Base-by-base conservation (phyloP, 495 filamentous ascomycete species). In the Penicillium cosmopolitanum region DNA sequence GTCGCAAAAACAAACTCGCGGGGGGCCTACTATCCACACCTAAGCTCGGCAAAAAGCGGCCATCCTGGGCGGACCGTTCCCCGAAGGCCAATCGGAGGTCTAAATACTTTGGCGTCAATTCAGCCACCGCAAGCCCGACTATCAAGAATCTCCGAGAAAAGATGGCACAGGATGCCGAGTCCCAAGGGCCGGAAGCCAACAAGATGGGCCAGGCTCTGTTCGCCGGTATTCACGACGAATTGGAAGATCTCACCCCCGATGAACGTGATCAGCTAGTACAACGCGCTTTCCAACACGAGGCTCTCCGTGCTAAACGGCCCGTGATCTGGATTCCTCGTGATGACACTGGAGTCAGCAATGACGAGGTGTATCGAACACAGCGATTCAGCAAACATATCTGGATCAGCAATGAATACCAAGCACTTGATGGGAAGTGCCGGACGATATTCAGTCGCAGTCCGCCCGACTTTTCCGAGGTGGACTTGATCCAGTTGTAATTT, bases 321-420 rank as follows among this genome's bases (percentile, higher is more conserved):
- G 90, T 90, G 11, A 85, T 98, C 47, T 98, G 95, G 95, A 93
- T 98, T 47, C 95, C 95, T 9, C 84, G 92, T 38, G 95, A 98
- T 69, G 89, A 95, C 64, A 68, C 98, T 4, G 95, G 95, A 1
- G 84, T 98, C 34, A 90, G 88, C 57, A 93, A 96, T 66, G 96
- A 98, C 64, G 95, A 98, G 73, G 85, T 98, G 18, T 81, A 76
- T 66, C 77, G 91, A 46, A 97, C 92, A 15, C 80, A 86, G 58
- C 82, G 83, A 60, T 91, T 91, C 66, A 92, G 86, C 61, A 82
- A 87, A 64, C 85, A 92, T 66, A 87, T 98, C 54, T 97, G 94
- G 91, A 90, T 97, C 67, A 93, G 88, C 66, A 98, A 97, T 73
- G 88, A 95, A 72, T 91, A 90, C 58, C 89, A 93, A 38, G 90